Evolutionary conservation across 306 rosid species (phyloP).

Genomic region (Elaeagnus macrophylla): DNA sequence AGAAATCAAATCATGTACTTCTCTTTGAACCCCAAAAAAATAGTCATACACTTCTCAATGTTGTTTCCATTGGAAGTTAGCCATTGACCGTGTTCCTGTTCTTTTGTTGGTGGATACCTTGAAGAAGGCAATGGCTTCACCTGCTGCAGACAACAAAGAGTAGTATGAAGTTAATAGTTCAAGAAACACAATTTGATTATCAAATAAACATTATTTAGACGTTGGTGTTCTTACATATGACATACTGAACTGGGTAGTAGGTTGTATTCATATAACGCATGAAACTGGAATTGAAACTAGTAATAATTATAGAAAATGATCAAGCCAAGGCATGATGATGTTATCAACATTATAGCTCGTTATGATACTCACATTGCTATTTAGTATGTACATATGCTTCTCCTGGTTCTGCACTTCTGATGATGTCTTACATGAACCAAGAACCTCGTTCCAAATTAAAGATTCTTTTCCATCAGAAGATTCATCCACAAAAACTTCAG

Average conservation of each 20-base stretch:
- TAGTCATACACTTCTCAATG: slow-evolving; percentile 39
- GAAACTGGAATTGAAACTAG: too few species aligned
- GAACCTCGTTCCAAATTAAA: slow-evolving; percentile 48
- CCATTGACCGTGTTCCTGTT: slow-evolving; percentile 36
- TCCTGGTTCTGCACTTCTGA: slow-evolving; percentile 24
- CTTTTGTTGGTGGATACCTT: slow-evolving; percentile 30
- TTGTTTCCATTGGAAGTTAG: slow-evolving; percentile 26
- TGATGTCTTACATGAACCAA: slow-evolving; percentile 29
- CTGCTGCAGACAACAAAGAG: slow-evolving; percentile 32
- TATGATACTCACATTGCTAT: slow-evolving; percentile 48
- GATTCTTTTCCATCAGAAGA: slow-evolving; percentile 29
- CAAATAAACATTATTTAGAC: too few species aligned
- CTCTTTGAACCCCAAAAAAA: not conserved
- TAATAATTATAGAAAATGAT: too few species aligned
- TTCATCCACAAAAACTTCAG: slow-evolving; percentile 25
- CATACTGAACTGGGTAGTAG: too few species aligned
- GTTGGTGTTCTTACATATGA: too few species aligned
- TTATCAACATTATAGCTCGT: slow-evolving; percentile 9
- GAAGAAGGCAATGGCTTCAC: slow-evolving; percentile 28
- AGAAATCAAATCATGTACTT: slow-evolving; percentile 10
- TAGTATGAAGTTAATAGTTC: not conserved
- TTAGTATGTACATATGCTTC: slow-evolving; percentile 23
- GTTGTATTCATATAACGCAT: too few species aligned
- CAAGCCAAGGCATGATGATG: too few species aligned
- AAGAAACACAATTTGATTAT: not conserved